Evolutionary conservation across 73 alveolate species (phyloP), one percentile per base, ranked within the genome.

Genomic region (Tetrahymena borealis): DNA sequence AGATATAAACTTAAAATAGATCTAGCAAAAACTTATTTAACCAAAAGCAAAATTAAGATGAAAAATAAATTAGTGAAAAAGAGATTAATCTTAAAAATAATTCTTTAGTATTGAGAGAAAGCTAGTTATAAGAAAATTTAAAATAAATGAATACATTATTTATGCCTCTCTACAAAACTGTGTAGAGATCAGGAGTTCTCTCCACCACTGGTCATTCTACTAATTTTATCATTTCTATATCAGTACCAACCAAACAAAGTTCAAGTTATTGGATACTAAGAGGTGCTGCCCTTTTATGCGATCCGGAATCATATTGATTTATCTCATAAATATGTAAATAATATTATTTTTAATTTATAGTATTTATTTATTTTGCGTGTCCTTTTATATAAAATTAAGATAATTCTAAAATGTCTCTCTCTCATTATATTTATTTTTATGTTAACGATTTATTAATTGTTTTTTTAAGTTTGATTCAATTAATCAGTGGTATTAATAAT

Each of bases 151-250:
- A 99, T 90, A 99, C 97, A 90, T 98, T 98, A 92, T 93, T 95
- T 94, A 97, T 99, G 95, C 99, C 99, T 24, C 96, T 98, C 35
- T 98, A 98, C 94, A 98, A 98, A 95, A 98, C 99, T 13, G 85
- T 60, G 9, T 42, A 96, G 39, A 96, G 99, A 60, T 99, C 99
- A 37, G 99, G 99, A 77, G 99, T 96, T 38, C 95, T 98, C 37
- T 96, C 99, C 24, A 98, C 99, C 35, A 98, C 99, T 20, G 99
- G 99, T 12, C 99, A 98, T 90, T 98, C 99, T 6, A 98, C 99
- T 7, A 98, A 98, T 96, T 98, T 96, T 94, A 98, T 98, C 91
- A 91, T 97, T 94, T 95, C 99, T n/a, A 99, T 98, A 10, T 99
- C 97, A 38, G 91, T 98, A 32, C 99, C 99, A 7, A 90, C 99